phyloP scores from a whole-genome alignment of 2,329 filamentous ascomycete genomes.

The Teratosphaeria epicoccoides region DNA sequence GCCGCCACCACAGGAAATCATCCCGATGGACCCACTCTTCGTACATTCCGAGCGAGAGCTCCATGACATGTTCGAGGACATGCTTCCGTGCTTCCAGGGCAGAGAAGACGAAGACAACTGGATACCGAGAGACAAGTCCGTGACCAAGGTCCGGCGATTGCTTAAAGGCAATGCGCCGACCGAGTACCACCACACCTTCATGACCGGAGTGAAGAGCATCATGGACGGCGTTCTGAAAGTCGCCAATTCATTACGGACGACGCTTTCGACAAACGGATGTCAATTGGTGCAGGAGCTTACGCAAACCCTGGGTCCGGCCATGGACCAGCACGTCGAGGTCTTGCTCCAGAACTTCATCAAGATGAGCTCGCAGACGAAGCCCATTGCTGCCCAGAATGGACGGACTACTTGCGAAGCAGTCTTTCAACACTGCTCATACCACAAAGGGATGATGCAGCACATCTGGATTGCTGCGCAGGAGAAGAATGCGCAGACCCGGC shows the following conservation, averaged over 20 bases:
- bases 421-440: constrained; percentile 70
- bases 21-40: constrained; percentile 68
- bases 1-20: constrained; percentile 52
- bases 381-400: constrained; percentile 77
- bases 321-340: constrained; percentile 84
- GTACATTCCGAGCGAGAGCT: constrained; percentile 76
- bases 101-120: constrained; percentile 87
- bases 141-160: constrained; percentile 64
- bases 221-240: constrained; percentile 85
- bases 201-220: constrained; percentile 59
- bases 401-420: constrained; percentile 73
- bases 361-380: constrained; percentile 80
- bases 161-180: constrained; percentile 72
- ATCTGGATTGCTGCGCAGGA: constrained; percentile 73
- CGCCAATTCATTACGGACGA: constrained; percentile 73
- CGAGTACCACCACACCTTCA: constrained; percentile 63
- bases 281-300: constrained; percentile 77
- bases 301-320: constrained; percentile 59
- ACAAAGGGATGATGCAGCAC: constrained; percentile 71
- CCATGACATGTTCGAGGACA: constrained; percentile 76
- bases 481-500: constrained; percentile 82
- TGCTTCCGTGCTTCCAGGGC: constrained; percentile 74
- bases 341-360: constrained; percentile 84
- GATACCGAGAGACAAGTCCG: constrained; percentile 72
- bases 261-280: constrained; percentile 78